phyloP scores from a whole-genome alignment of 2,329 filamentous ascomycete genomes.

The Alternaria dauci region DNA sequence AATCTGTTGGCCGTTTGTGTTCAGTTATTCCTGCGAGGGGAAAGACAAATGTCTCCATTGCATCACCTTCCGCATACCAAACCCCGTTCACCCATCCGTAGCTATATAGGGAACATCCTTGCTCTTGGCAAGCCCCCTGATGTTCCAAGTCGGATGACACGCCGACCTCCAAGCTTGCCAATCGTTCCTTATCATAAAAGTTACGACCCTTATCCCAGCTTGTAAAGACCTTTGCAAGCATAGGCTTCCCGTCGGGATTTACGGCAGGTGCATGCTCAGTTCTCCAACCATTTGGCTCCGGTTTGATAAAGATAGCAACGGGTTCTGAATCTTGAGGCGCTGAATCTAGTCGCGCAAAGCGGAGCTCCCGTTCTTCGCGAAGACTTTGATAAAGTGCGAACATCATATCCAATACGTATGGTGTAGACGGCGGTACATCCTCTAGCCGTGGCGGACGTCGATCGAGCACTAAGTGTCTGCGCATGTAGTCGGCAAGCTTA shows the following conservation, averaged over 20 bases:
- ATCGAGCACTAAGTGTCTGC: constrained; percentile 6
- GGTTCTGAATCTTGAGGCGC: constrained; percentile 7
- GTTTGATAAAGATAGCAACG: constrained; percentile 17
- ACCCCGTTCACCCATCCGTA: constrained; percentile 29
- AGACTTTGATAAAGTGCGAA: constrained; percentile 17
- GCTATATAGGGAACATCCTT: constrained; percentile 3
- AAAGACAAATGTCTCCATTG: constrained; percentile 15
- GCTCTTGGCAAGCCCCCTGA: neutral
- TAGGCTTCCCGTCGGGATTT: neutral
- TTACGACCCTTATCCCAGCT: constrained; percentile 23
- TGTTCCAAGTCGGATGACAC: neutral
- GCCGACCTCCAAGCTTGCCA: constrained; percentile 22
- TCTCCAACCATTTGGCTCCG: constrained; percentile 7
- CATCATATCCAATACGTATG: constrained; percentile 19
- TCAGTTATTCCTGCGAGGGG: constrained; percentile 9
- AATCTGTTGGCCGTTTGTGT: neutral
- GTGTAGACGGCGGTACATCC: constrained; percentile 1
- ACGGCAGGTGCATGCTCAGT: neutral
- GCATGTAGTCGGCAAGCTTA: neutral
- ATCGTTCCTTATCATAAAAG: constrained; percentile 14
- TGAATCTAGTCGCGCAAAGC: constrained; percentile 14
- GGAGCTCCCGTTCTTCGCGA: constrained; percentile 7
- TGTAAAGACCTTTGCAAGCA: constrained; percentile 15
- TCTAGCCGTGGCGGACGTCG: neutral
- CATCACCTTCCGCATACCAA: constrained; percentile 13